phyloP scores from a whole-genome alignment of 1,284 basidiomycete species.

The Cystobasidium pallidum region DNA sequence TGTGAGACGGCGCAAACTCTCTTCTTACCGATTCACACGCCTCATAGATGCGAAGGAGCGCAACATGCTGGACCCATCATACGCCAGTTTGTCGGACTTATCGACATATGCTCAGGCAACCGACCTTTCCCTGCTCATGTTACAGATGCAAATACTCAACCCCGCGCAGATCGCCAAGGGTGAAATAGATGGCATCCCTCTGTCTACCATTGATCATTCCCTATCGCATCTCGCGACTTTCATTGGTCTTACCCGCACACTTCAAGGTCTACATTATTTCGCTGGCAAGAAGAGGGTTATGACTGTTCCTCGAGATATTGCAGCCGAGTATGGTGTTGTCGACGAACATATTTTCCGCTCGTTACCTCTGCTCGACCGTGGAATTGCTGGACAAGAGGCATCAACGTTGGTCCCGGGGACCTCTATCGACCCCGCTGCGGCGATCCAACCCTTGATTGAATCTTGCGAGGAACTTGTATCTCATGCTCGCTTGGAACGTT shows the following conservation, averaged over 20 bases:
- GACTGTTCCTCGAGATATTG: constrained; percentile 51
- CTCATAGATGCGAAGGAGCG: constrained; percentile 49
- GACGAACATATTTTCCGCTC: constrained; percentile 39
- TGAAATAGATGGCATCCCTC: constrained; percentile 28
- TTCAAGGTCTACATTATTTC: constrained; percentile 50
- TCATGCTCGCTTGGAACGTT: constrained; percentile 22
- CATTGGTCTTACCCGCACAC: constrained; percentile 47
- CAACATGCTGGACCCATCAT: constrained; percentile 49
- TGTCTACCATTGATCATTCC: constrained; percentile 50
- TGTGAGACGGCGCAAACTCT: constrained; percentile 45
- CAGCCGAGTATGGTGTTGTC: constrained; percentile 33
- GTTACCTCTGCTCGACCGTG: constrained; percentile 20
- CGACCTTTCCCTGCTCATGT: constrained; percentile 48
- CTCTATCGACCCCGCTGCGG: constrained; percentile 9
- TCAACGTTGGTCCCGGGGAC: constrained; percentile 11
- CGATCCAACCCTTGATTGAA: constrained; percentile 18
- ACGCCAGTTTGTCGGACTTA: constrained; percentile 47
- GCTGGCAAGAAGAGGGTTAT: constrained; percentile 46
- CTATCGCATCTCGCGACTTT: constrained; percentile 51
- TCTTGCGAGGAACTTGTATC: constrained; percentile 34
- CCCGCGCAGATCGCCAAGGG: constrained; percentile 16
- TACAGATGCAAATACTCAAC: constrained; percentile 48
- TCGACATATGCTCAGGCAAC: constrained; percentile 50
- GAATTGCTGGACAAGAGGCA: not conserved
- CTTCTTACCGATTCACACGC: constrained; percentile 50